Percentiles rank a stretch among this genome's conserved stretches.
Evolutionary conservation across 2,329 filamentous ascomycete species (phyloP).

Genomic region (Verticillium nonalfalfae): DNA sequence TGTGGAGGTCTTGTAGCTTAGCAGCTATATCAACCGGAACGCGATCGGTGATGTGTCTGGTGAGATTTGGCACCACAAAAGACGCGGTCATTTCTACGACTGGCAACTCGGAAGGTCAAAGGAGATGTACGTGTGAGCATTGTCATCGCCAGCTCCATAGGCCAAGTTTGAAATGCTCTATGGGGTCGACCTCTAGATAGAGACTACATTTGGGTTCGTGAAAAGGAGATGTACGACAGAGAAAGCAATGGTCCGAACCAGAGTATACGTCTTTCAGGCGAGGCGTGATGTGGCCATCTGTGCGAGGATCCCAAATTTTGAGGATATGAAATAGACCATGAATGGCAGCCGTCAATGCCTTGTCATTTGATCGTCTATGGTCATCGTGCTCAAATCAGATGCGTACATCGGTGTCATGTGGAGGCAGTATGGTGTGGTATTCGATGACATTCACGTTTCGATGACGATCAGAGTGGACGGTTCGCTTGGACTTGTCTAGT

Average conservation of each 20-base stretch:
- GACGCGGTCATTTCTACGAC: neutral
- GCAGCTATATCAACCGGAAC: neutral
- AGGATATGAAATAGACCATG: slow-evolving; percentile 10
- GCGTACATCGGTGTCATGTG: slow-evolving; percentile 10
- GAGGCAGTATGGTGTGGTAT: slow-evolving; percentile 13
- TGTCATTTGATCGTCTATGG: slow-evolving; percentile 13
- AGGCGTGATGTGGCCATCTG: neutral
- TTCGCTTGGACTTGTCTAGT: slow-evolving; percentile 10
- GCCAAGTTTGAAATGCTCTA: neutral
- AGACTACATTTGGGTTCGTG: neutral
- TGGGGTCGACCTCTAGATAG: neutral
- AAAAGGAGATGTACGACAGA: neutral
- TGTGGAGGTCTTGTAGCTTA: neutral
- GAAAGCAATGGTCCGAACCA: neutral
- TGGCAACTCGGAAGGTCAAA: neutral
- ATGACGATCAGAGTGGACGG: slow-evolving; percentile 10
- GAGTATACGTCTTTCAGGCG: neutral
- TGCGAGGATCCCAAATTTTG: slow-evolving; percentile 11
- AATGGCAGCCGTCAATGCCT: slow-evolving; percentile 14
- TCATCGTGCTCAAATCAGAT: slow-evolving; percentile 12
- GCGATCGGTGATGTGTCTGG: neutral
- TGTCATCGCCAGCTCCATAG: neutral
- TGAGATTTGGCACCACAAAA: neutral
- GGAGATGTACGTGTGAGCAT: neutral
- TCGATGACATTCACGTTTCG: slow-evolving; percentile 11